Evolutionary conservation across 2,329 filamentous ascomycete species (phyloP), one percentile per base, ranked within the genome.

Genomic region (Ramichloridium luteum): DNA sequence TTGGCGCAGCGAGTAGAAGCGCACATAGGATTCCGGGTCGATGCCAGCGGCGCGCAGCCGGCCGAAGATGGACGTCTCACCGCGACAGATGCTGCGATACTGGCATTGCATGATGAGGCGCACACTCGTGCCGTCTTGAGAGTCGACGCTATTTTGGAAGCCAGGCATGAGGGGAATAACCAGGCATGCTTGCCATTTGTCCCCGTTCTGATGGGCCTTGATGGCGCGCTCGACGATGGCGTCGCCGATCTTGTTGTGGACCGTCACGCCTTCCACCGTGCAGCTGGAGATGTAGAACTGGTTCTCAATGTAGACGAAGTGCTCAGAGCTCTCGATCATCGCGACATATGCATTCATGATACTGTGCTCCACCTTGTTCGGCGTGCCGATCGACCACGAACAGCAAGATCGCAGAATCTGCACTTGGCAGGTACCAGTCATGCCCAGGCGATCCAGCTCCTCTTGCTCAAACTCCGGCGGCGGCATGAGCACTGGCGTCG

Each of bases 291-390:
- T 81, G 62, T 93, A 98, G 60, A 96, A 98, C 52, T 98, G 90
- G 53, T 98, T 98, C 56, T 98, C 90, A 44, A 96, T 93, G 58
- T 98, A 96, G 31, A 96, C 83, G 49, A 94, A 93, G 55, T 96
- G 90, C 28, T 98, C 84, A 2, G 85, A 94, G 42, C 88, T 80
- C 43, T 90, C 79, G 45, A 98, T 98, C 65, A 93, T 75, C 54
- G 92, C 90, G 45, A 92, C 72, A 51, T 96, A 96, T 3, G 90
- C 88, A 41, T 80, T 90, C 68, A 93, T 86, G 52, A 98, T 96
- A 52, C 88, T 96, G 56, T 86, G 78, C 55, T 98, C 90, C 1
- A 79, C 81, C 37, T 84, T 73, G 34, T 84, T 80, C 1, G 71
- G 69, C 10, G 85, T 85, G 11, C 90, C 90, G 2, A 93, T 69